Conservation (phyloP, 805 yeast species). For the Ogataea kodamae region DNA sequence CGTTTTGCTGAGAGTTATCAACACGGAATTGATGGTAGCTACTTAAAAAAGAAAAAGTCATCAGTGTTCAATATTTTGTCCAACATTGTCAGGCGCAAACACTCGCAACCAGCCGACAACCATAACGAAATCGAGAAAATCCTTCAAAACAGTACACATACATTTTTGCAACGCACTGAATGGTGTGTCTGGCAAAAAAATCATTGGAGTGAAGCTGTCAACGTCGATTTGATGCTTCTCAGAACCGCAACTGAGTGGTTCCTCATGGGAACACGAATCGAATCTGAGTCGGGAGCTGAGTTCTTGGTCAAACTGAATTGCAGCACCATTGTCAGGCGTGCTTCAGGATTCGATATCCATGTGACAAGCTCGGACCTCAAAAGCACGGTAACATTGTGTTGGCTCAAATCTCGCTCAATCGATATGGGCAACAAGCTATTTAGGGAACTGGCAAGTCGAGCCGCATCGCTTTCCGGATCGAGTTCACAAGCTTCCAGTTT, state of each 20-base stretch:
- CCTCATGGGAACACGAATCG: slow-evolving; percentile 16
- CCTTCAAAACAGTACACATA: slow-evolving; percentile 12
- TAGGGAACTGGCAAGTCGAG: slow-evolving; percentile 10
- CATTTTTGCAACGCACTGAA: slow-evolving; percentile 23
- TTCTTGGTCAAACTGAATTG: slow-evolving; percentile 19
- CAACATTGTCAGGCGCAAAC: slow-evolving; percentile 10
- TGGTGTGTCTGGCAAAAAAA: slow-evolving; percentile 26
- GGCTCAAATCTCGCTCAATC: slow-evolving; percentile 7
- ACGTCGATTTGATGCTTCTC: slow-evolving; percentile 19
- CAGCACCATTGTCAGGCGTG: slow-evolving; percentile 16
- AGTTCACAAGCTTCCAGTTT: slow-evolving; percentile 24
- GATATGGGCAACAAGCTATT: slow-evolving; percentile 12
- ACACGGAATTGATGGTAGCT: slow-evolving; percentile 18
- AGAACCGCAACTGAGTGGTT: slow-evolving; percentile 13
- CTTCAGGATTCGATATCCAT: slow-evolving; percentile 23
- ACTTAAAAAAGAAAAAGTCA: slow-evolving; percentile 17
- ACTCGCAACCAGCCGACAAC: background rate
- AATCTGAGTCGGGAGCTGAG: slow-evolving; percentile 12
- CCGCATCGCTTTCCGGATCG: slow-evolving; percentile 23
- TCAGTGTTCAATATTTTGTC: slow-evolving; percentile 30
- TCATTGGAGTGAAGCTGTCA: slow-evolving; percentile 26
- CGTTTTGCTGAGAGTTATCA: slow-evolving; percentile 22
- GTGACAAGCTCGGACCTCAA: slow-evolving; percentile 10
- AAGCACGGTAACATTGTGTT: slow-evolving; percentile 7
- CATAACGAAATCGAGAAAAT: slow-evolving; percentile 9